Evolutionary conservation across 805 yeast genomes (phyloP).

Genomic region (Wickerhamomyces xylosicus): DNA sequence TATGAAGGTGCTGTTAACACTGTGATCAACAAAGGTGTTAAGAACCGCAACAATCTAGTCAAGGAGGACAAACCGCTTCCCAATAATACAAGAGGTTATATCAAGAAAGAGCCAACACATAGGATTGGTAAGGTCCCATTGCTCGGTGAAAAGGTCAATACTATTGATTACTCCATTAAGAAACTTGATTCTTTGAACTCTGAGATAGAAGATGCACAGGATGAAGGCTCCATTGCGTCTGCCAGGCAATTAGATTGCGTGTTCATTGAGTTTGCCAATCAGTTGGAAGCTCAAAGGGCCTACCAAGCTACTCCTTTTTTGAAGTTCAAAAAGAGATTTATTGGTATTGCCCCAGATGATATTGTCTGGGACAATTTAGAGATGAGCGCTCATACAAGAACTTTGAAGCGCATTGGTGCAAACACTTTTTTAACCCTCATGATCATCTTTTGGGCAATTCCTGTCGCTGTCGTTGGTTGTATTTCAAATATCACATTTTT

Average conservation of each 20-base stretch:
- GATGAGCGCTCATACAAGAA: slow-evolving; percentile 45
- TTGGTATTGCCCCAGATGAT: slow-evolving; percentile 72
- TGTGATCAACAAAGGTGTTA: slow-evolving; percentile 49
- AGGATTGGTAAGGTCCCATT: slow-evolving; percentile 50
- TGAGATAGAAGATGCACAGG: slow-evolving; percentile 52
- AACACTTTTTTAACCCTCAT: slow-evolving; percentile 50
- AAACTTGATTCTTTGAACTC: slow-evolving; percentile 59
- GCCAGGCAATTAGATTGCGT: slow-evolving; percentile 54
- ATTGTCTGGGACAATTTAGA: slow-evolving; percentile 74
- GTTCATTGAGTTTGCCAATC: slow-evolving; percentile 58
- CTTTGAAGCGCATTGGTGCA: slow-evolving; percentile 47
- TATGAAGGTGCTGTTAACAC: slow-evolving; percentile 59
- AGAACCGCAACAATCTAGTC: slow-evolving; percentile 39
- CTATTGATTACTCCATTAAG: slow-evolving; percentile 64
- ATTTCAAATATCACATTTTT: slow-evolving; percentile 78
- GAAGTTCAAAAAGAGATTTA: slow-evolving; percentile 31
- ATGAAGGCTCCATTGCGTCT: slow-evolving; percentile 30
- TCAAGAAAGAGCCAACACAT: slow-evolving; percentile 81
- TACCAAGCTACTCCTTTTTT: slow-evolving; percentile 68
- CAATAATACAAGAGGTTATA: slow-evolving; percentile 52
- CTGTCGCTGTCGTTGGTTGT: slow-evolving; percentile 95
- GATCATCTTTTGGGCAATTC: slow-evolving; percentile 90
- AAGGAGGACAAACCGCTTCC: slow-evolving; percentile 47
- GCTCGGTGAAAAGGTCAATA: slow-evolving; percentile 77
- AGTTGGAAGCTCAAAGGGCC: slow-evolving; percentile 81